These are phyloP conservation scores for Cladophialophora yegresii DNA, from an alignment of 2,329 filamentous ascomycete genomes.

Conservation along the genomic window DNA sequence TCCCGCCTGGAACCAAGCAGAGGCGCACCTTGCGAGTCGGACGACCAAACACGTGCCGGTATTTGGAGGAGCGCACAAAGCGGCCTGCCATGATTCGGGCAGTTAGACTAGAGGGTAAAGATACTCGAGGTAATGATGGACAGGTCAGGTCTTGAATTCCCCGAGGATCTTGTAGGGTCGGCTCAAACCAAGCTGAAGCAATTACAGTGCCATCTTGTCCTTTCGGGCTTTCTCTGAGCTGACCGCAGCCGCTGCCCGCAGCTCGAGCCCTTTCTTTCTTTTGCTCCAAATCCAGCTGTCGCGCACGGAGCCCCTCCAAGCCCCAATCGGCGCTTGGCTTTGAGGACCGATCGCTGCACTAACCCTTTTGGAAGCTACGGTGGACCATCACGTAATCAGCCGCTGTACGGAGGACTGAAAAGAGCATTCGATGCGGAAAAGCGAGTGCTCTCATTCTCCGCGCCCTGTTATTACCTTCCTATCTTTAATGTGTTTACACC, in stretches of 20 bases:
- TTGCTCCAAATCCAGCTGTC: background rate
- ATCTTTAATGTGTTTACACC: background rate
- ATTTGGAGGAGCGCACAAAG: conserved; percentile 73
- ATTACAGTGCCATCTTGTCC: conserved; percentile 20
- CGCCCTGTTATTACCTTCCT: background rate
- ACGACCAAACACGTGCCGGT: conserved; percentile 95
- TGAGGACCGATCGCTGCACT: background rate
- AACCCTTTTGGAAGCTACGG: conserved; percentile 10
- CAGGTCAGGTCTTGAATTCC: conserved; percentile 13
- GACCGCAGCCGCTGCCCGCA: conserved; percentile 14
- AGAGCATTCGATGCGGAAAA: background rate
- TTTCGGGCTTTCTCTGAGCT: conserved; percentile 16
- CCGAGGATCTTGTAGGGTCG: conserved; percentile 1
- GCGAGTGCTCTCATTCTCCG: background rate
- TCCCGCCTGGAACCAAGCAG: conserved; percentile 4
- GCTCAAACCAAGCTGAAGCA: conserved; percentile 18
- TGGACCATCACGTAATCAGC: conserved; percentile 13
- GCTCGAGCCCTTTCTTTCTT: background rate
- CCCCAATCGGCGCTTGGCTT: background rate
- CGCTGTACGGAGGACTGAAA: background rate
- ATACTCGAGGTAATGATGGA: background rate
- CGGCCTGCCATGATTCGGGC: conserved; percentile 62
- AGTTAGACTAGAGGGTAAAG: background rate
- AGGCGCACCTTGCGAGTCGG: conserved; percentile 73
- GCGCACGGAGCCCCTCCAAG: background rate